A percentile compares a stretch with the other conserved stretches of the same genome.
Conservation (phyloP, 805 yeast species). For the Blastobotrys attinorum region DNA sequence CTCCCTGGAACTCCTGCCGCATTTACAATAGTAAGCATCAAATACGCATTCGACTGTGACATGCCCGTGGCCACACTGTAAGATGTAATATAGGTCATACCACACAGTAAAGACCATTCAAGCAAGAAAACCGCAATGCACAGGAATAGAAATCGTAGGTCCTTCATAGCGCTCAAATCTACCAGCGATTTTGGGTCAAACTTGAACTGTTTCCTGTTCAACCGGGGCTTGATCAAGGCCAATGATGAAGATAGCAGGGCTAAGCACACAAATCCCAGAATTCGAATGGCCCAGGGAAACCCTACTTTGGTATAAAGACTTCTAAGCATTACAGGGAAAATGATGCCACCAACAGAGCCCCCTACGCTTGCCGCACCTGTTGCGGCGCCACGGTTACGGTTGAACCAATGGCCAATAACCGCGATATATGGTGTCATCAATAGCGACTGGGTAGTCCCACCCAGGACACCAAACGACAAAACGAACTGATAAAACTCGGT, state of each 20-base stretch:
- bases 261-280: constrained; percentile 41
- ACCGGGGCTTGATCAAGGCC: constrained; percentile 36
- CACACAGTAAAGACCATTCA: constrained; percentile 41
- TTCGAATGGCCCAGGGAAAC: constrained; percentile 53
- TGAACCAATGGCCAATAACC: constrained; percentile 61
- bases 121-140: constrained; percentile 38
- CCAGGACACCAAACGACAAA: constrained; percentile 46
- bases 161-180: constrained; percentile 36
- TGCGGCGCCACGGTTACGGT: constrained; percentile 49
- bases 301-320: constrained; percentile 41
- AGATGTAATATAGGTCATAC: constrained; percentile 45
- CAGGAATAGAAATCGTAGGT: constrained; percentile 36
- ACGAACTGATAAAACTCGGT: constrained; percentile 51
- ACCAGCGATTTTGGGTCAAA: constrained; percentile 25
- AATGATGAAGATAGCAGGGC: constrained; percentile 33
- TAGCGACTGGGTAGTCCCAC: constrained; percentile 54
- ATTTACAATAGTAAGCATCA: constrained; percentile 40
- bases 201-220: constrained; percentile 24
- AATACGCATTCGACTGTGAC: constrained; percentile 35
- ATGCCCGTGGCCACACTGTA: constrained; percentile 43
- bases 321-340: constrained; percentile 48
- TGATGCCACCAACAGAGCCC: constrained; percentile 50
- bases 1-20: constrained; percentile 37
- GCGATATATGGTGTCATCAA: constrained; percentile 55
- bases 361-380: constrained; percentile 44